These are phyloP conservation scores for Backusella tarrabulga DNA, from an alignment of 192 early-diverging fungal species.

Conservation along the genomic window DNA sequence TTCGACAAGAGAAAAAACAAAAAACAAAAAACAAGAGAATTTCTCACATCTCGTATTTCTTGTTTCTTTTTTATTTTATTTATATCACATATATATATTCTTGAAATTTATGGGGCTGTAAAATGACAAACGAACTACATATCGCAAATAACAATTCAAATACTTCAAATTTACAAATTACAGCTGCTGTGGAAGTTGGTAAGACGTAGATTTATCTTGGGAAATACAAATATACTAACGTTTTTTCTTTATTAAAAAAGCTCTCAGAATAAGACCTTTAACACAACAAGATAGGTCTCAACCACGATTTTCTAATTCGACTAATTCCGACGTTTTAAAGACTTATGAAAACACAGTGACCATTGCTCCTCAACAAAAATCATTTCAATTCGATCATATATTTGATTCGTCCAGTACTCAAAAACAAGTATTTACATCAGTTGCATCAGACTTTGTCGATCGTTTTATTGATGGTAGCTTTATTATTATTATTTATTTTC, in stretches of 20 bases:
- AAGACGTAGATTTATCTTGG: neutral
- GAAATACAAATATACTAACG: neutral
- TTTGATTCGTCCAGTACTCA: slow-evolving; percentile 32
- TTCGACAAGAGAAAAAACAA: neutral
- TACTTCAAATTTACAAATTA: neutral
- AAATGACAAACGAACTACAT: slow-evolving; percentile 3
- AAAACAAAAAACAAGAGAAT: neutral
- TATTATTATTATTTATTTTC: neutral
- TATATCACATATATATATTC: neutral
- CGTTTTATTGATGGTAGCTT: slow-evolving; percentile 31
- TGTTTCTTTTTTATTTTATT: neutral
- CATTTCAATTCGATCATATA: slow-evolving; percentile 33
- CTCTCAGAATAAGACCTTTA: slow-evolving; percentile 29
- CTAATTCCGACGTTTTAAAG: slow-evolving; percentile 34
- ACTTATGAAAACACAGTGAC: slow-evolving; percentile 25
- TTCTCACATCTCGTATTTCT: slow-evolving; percentile 9
- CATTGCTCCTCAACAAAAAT: slow-evolving; percentile 30
- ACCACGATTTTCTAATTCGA: slow-evolving; percentile 27
- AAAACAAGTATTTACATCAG: slow-evolving; percentile 32
- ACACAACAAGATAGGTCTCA: slow-evolving; percentile 24
- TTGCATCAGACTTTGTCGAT: slow-evolving; percentile 26
- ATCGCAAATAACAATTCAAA: slow-evolving; percentile 5
- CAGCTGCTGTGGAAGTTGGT: slow-evolving; percentile 13
- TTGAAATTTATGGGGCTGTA: neutral
- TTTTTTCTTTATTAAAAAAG: neutral